Evolutionary conservation across 164 flowering plant genomes (phyloP).

Genomic region (Aristolochia fimbriata): DNA sequence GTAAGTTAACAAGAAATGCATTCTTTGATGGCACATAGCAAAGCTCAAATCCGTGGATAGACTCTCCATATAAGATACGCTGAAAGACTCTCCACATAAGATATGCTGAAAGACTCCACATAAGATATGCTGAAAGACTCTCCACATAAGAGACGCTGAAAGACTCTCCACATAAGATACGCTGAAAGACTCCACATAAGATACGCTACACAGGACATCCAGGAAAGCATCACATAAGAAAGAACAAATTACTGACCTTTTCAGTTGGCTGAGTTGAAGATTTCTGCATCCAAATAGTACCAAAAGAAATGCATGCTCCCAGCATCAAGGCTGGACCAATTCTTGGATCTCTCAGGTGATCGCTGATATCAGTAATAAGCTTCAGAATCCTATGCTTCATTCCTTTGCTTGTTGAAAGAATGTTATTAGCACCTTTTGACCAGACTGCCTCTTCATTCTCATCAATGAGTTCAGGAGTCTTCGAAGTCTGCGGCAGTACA

Average conservation of each 20-base stretch:
- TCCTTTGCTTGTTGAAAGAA: slow-evolving; percentile 35
- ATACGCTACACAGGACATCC: too few relatives aligned
- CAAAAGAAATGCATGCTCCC: slow-evolving; percentile 61
- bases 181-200: too few relatives aligned
- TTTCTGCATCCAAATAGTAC: slow-evolving; percentile 50
- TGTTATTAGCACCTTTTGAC: slow-evolving; percentile 37
- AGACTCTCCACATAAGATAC: too few relatives aligned
- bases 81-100: too few relatives aligned
- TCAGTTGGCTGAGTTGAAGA: slow-evolving; percentile 22
- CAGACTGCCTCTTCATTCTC: slow-evolving; percentile 59
- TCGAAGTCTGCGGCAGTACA: slow-evolving; percentile 44
- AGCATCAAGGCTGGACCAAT: slow-evolving; percentile 69
- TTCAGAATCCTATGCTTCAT: slow-evolving; percentile 30
- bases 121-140: too few relatives aligned
- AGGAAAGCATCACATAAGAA: too few relatives aligned
- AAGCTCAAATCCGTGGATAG: too few relatives aligned
- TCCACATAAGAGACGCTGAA: too few relatives aligned
- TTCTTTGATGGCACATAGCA: too few relatives aligned
- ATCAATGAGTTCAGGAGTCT: slow-evolving; percentile 66
- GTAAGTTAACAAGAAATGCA: too few relatives aligned
- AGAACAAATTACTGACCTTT: slow-evolving; percentile 16
- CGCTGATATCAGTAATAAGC: slow-evolving; percentile 19
- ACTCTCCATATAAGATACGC: too few relatives aligned
- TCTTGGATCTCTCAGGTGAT: slow-evolving; percentile 64
- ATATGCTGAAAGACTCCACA: too few relatives aligned